These are phyloP conservation scores for Helianthus tuberosus DNA, from an alignment of 129 eudicot species.

Conservation along the genomic window DNA sequence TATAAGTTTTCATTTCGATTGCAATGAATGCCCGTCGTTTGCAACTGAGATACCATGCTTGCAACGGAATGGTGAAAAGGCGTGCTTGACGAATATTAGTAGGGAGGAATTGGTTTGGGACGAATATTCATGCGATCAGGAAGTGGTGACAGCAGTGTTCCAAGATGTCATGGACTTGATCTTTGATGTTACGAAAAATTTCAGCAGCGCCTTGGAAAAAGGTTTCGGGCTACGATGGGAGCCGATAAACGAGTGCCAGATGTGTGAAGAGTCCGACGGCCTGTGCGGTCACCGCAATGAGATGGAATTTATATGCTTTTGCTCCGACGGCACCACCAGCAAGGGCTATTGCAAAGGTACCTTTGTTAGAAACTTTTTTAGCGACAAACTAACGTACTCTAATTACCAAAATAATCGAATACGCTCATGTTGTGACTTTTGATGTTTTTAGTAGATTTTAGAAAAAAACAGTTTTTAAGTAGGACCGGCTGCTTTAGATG, in stretches of 20 bases:
- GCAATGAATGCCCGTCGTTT: background rate
- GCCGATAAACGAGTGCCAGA: background rate
- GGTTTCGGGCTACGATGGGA: conserved; percentile 21
- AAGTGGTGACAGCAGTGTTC: conserved; percentile 32
- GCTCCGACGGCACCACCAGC: background rate
- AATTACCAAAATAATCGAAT: too few species aligned
- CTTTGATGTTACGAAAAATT: background rate
- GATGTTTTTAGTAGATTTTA: too few species aligned
- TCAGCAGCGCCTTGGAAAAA: background rate
- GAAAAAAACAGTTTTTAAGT: too few species aligned
- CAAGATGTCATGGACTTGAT: background rate
- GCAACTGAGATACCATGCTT: conserved; percentile 22
- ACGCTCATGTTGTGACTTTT: too few species aligned
- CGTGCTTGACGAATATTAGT: conserved; percentile 1
- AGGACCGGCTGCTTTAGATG: too few species aligned
- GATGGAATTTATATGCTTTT: conserved; percentile 20
- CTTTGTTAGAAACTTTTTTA: too few species aligned
- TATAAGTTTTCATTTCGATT: conserved; percentile 39
- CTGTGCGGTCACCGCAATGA: background rate
- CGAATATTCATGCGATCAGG: background rate
- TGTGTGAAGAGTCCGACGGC: conserved; percentile 10
- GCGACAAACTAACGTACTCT: too few species aligned
- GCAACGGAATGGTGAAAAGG: background rate
- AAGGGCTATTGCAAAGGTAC: background rate
- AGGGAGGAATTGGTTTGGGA: background rate